phyloP scores from a whole-genome alignment of 2,329 filamentous ascomycete species.

The Nothophaeocryptopus gaeumannii region DNA sequence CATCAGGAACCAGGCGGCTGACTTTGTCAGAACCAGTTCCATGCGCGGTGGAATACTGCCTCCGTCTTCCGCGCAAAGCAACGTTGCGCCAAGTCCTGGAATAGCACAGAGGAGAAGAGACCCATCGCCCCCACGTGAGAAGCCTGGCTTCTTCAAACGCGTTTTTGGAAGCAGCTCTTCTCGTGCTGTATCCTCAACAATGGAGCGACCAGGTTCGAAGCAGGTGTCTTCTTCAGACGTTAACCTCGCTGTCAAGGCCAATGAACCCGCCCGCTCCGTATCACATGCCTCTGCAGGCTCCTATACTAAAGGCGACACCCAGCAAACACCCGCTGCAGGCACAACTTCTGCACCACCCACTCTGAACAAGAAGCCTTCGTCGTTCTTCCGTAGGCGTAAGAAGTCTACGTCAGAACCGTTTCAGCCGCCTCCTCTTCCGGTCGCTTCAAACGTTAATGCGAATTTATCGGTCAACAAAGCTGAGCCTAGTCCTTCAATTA shows the following conservation, averaged over 20 bases:
- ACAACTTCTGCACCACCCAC: conserved; percentile 22
- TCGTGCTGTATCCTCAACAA: conserved; percentile 24
- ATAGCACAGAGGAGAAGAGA: conserved; percentile 37
- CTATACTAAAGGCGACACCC: conserved; percentile 11
- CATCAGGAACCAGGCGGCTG: conserved; percentile 47
- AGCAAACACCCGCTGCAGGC: conserved; percentile 10
- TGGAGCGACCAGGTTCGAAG: conserved; percentile 19
- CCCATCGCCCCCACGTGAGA: conserved; percentile 43
- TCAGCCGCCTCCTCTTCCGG: conserved; percentile 57
- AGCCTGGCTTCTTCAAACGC: conserved; percentile 85
- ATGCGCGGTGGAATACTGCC: conserved; percentile 35
- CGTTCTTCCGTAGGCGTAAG: conserved; percentile 91
- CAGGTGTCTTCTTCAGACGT: conserved; percentile 4
- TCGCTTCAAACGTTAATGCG: conserved; percentile 32
- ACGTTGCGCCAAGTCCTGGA: conserved; percentile 51
- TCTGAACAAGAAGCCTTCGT: conserved; percentile 86
- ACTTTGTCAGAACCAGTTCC: conserved; percentile 49
- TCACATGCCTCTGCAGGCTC: conserved; percentile 20
- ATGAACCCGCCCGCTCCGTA: conserved; percentile 15
- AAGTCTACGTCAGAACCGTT: conserved; percentile 74
- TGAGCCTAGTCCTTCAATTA: conserved; percentile 56
- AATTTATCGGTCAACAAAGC: conserved; percentile 49
- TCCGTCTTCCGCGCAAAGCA: conserved; percentile 48
- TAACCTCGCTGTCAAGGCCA: conserved; percentile 13
- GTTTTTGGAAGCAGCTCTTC: conserved; percentile 64